These are phyloP conservation scores for Cadophora malorum DNA, from an alignment of 2,329 filamentous ascomycete genomes.

Conservation along the genomic window DNA sequence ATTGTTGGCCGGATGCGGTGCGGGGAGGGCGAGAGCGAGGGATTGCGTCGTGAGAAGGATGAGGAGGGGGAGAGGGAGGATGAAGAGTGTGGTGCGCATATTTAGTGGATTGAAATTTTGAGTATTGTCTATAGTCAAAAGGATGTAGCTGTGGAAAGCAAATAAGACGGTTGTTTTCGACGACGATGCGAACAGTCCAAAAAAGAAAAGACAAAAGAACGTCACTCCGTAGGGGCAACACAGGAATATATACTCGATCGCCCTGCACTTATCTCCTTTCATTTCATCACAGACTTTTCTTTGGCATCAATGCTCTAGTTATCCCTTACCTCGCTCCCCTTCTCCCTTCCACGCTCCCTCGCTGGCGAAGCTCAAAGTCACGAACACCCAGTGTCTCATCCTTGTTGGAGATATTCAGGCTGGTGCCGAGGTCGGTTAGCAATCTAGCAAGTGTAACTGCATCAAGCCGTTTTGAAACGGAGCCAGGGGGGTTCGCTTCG, in stretches of 20 bases:
- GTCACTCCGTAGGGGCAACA: not conserved
- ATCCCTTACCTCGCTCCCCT: no score
- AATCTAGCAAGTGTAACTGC: not conserved
- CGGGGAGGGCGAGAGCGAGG: not conserved
- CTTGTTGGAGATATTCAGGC: conserved; percentile 4
- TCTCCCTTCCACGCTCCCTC: no score
- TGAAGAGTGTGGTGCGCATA: conserved; percentile 2
- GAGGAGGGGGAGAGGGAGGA: conserved; percentile 2
- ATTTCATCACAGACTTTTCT: not conserved
- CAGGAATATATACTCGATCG: not conserved
- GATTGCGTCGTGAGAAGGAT: not conserved
- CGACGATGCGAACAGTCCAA: no score
- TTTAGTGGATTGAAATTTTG: not conserved
- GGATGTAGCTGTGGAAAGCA: no score
- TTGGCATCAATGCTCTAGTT: no score
- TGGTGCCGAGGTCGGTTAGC: not conserved
- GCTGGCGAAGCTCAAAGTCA: no score
- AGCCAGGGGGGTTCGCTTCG: conserved; percentile 9
- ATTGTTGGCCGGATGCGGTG: not conserved
- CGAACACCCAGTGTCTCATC: not conserved
- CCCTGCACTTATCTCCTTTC: not conserved
- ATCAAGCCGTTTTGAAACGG: not conserved
- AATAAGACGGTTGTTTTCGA: no score
- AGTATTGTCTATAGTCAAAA: no score
- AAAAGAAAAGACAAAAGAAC: no score